Percentiles rank a stretch among this genome's conserved stretches.
phyloP scores from a whole-genome alignment of 352 stramenopile genomes.

The Saprolegnia diclina region DNA sequence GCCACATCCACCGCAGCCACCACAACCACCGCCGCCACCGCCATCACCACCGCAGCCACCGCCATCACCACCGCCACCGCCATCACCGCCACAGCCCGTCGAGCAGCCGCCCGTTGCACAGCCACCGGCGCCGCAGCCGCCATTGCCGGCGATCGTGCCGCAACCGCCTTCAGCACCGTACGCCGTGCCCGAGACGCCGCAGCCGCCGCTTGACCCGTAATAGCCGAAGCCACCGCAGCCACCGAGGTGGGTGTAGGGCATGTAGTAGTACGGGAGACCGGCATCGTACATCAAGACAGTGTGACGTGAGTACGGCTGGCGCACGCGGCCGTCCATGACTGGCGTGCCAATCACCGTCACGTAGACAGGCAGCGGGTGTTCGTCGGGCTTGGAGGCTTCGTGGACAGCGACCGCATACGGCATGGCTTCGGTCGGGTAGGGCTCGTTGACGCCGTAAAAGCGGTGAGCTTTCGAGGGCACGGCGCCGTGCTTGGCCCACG shows the following conservation, averaged over 20 bases:
- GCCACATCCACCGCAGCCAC: not conserved
- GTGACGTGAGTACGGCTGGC: conserved; percentile 18
- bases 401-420: not conserved
- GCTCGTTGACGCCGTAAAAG: conserved; percentile 19
- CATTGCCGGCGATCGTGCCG: not conserved
- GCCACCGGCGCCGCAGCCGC: not conserved
- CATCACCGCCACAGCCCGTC: not conserved
- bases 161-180: no score
- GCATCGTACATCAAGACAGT: conserved; percentile 16
- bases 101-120: not conserved
- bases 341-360: conserved; percentile 24
- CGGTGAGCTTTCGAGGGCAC: conserved; percentile 4
- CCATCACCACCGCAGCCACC: conserved; percentile 1
- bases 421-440: conserved; percentile 13
- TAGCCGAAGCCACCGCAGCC: conserved; percentile 9
- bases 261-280: conserved; percentile 8
- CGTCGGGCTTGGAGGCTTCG: not conserved
- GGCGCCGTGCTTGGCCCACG: conserved; percentile 8
- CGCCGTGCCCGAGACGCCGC: not conserved
- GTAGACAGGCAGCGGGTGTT: conserved; percentile 3
- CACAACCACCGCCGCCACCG: not conserved
- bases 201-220: not conserved
- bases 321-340: conserved; percentile 25
- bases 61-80: not conserved
- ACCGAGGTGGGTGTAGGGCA: not conserved